These are phyloP conservation scores for Lanmaoa rubissima DNA, from an alignment of 768 basidiomycete genomes.

Conservation along the genomic window DNA sequence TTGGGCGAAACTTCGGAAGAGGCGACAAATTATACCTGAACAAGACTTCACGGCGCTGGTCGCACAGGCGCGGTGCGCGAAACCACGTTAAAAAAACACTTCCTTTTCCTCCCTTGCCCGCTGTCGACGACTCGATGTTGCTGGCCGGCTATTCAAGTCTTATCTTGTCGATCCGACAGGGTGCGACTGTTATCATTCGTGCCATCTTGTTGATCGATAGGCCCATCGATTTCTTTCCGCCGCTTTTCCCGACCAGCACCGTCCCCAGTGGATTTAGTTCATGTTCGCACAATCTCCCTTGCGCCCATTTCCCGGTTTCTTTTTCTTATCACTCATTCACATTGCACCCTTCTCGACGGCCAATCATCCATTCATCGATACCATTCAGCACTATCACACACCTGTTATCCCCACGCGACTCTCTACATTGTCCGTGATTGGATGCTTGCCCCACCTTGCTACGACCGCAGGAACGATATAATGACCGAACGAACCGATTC, in stretches of 20 bases:
- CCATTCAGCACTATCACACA: constrained; percentile 16
- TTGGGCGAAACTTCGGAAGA: constrained; percentile 27
- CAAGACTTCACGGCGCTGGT: constrained; percentile 31
- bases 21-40: constrained; percentile 13
- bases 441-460: constrained; percentile 26
- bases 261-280: constrained; percentile 30
- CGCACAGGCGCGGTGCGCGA: constrained; percentile 35
- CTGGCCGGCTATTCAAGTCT: constrained; percentile 34
- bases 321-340: constrained; percentile 20
- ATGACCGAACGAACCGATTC: constrained; percentile 36
- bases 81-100: constrained; percentile 21
- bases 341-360: constrained; percentile 23
- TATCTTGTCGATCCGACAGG: constrained; percentile 35
- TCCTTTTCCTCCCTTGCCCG: constrained; percentile 5
- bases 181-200: constrained; percentile 31
- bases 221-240: constrained; percentile 29
- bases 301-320: constrained; percentile 15
- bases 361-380: constrained; percentile 27
- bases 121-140: constrained; percentile 39
- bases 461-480: constrained; percentile 33
- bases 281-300: constrained; percentile 28
- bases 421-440: constrained; percentile 9
- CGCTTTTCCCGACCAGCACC: constrained; percentile 17
- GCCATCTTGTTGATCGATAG: constrained; percentile 48
- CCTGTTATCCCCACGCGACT: constrained; percentile 19